Evolutionary conservation across 2,329 filamentous ascomycete species (phyloP), one percentile per base, ranked within the genome.

Genomic region (Cladophialophora yegresii): DNA sequence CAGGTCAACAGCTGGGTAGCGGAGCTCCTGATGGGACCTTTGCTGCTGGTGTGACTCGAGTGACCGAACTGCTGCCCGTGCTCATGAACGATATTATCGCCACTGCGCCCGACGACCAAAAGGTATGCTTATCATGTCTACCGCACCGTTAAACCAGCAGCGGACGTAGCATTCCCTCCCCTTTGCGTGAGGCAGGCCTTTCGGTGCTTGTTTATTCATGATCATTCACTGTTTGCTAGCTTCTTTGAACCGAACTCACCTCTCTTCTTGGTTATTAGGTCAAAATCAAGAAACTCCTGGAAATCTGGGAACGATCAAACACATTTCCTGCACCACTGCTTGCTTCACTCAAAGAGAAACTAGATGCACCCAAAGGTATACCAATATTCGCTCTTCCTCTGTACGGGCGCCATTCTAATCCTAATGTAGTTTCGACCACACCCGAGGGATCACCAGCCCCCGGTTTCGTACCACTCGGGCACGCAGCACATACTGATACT

Each of bases 291-390:
- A 98, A 98, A 77, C 85, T 99, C 72, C 83, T 98, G 79, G 93
- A 96, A 76, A 99, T 99, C 71, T 99, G 95, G 95, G 93, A 97
- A 76, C 95, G 95, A 74, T 92, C 91, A 69, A 89, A 90, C 75
- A 98, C 93, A 23, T 98, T 99, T 77, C 92, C 95, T 28, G 76
- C 84, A 49, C 78, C 87, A 60, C 89, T 96, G 86, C 85, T 99
- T 72, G 76, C 80, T n/a, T 86, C 86, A 43, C 96, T 96, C 83
- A 93, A 92, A 79, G 84, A 91, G 75, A 93, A 91, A 77, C 77
- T 96, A 72, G 88, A 83, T 68, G 83, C 86, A 66, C 81, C 84
- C 56, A 75, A 81, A 64, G 77, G 81, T 70, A 82, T 84, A 74
- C 87, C 89, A 92, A 91, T 83, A 89, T 67, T 54, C 36, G n/a